Evolutionary conservation across 306 rosid genomes (phyloP), one percentile per base, ranked within the genome.

Genomic region (Trifolium pratense): DNA sequence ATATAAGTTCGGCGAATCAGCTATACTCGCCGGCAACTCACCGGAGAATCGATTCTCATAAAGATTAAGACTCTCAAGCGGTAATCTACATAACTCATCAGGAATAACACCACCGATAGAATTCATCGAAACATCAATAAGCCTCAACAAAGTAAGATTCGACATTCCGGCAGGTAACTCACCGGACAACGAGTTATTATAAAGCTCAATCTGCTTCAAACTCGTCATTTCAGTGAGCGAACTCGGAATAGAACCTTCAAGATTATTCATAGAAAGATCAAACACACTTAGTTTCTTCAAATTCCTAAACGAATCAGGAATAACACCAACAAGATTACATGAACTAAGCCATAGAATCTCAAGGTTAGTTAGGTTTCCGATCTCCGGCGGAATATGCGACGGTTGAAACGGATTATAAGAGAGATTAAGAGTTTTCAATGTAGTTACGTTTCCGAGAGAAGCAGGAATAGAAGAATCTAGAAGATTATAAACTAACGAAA

Each of bases 71-170:
- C 96, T 91, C 71, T 85, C 91, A 5, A 94, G 80, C 36, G 80
- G 90, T 43, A 94, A 56, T 3, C 72, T 68, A 62, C 92, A 88
- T 63, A 91, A 53, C 68, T 84, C 95, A 5, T 88, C 91, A 0
- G 97, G 96, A 77, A 94, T 83, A 31, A 66, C 25, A 12, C 98
- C 98, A 0, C 45, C 46, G 3, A 94, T 42, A 43, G 29, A 46
- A 80, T 94, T 94, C 98, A 91, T 94, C 4, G 98, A 84, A 14
- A 84, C 83, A 37, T 94, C 98, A 25, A 91, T 23, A 3, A 87
- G 82, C 59, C 92, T 73, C 92, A 94, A 59, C 4, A 79, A 74
- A 8, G 83, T 88, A 34, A 94, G 78, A n/a, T 89, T 91, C 29
- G 83, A 81, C 86, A 89, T 76, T 78, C 95, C 92, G 15, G 11